Evolutionary conservation across 2,329 filamentous ascomycete genomes (phyloP).

Genomic region (Blastomyces parvus): DNA sequence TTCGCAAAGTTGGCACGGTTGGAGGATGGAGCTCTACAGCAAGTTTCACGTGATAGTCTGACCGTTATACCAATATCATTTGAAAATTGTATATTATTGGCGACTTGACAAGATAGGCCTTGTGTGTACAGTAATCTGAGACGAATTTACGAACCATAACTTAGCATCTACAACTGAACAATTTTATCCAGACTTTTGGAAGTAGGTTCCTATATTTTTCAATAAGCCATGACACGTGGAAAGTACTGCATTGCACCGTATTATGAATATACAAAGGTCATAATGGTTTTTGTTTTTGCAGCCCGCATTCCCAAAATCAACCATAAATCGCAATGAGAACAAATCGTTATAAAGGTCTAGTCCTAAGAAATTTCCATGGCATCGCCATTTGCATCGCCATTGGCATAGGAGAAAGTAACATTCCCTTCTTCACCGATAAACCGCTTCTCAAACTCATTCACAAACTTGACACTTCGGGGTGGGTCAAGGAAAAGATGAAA

Average conservation of each 20-base stretch:
- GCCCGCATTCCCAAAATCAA: conserved; percentile 4
- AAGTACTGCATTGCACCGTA: neutral
- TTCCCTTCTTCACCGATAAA: conserved; percentile 80
- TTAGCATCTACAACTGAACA: neutral
- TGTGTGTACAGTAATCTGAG: neutral
- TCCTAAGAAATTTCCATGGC: conserved; percentile 58
- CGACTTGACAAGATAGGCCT: neutral
- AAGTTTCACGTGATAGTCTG: conserved; percentile 35
- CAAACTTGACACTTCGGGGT: conserved; percentile 77
- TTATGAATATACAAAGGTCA: conserved; percentile 5
- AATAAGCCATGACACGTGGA: neutral
- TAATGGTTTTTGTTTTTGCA: conserved; percentile 1
- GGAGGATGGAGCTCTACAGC: conserved; percentile 46
- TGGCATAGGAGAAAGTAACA: conserved; percentile 56
- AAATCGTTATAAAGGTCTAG: conserved; percentile 9
- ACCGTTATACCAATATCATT: neutral
- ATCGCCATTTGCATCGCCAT: conserved; percentile 57
- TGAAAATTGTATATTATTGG: neutral
- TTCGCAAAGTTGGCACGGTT: conserved; percentile 50
- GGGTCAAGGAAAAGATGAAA: conserved; percentile 93
- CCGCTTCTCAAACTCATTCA: conserved; percentile 79
- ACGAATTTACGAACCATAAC: neutral
- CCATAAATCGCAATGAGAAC: neutral
- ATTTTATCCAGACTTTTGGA: neutral
- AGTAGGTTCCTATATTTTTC: neutral